Percentiles rank a stretch among this genome's conserved stretches.
phyloP scores from a whole-genome alignment of 768 basidiomycete species.

The Amanita pseudoporphyria region DNA sequence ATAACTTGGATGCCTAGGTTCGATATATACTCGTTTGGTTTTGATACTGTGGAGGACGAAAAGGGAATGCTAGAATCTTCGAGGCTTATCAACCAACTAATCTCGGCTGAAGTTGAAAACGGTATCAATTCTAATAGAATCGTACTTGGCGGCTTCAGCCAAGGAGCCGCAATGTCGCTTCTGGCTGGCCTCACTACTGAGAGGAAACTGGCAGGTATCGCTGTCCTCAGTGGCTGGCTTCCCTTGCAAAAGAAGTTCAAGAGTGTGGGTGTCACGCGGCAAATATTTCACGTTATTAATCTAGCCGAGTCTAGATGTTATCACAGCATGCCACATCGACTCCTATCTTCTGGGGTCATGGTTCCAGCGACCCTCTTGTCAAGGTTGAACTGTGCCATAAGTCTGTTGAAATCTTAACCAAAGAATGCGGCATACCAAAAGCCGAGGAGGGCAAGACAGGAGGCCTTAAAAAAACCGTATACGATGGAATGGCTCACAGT shows the following conservation, averaged over 20 bases:
- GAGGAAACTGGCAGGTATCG: slow-evolving; percentile 62
- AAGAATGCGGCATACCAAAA: slow-evolving; percentile 40
- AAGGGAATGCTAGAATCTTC: slow-evolving; percentile 62
- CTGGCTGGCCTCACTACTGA: slow-evolving; percentile 62
- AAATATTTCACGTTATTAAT: background rate
- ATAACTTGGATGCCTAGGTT: slow-evolving; percentile 41
- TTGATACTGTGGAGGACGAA: slow-evolving; percentile 62
- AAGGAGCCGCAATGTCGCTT: slow-evolving; percentile 75
- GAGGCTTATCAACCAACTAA: slow-evolving; percentile 51
- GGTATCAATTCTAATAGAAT: slow-evolving; percentile 65
- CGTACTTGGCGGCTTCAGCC: slow-evolving; percentile 83
- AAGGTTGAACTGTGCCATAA: slow-evolving; percentile 39
- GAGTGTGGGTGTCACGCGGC: slow-evolving; percentile 31
- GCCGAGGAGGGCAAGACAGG: slow-evolving; percentile 28
- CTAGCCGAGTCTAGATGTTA: slow-evolving; percentile 37
- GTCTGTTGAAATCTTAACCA: slow-evolving; percentile 49
- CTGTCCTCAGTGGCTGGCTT: slow-evolving; percentile 72
- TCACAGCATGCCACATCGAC: slow-evolving; percentile 47
- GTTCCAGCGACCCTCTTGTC: slow-evolving; percentile 68
- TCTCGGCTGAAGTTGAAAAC: slow-evolving; percentile 63
- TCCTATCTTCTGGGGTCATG: slow-evolving; percentile 87
- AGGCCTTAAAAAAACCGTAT: slow-evolving; percentile 61
- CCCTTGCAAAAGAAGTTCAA: slow-evolving; percentile 59
- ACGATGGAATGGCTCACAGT: slow-evolving; percentile 60
- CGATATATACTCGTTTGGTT: slow-evolving; percentile 61